Evolutionary conservation across 2,329 filamentous ascomycete genomes (phyloP).

Genomic region (Fusarium redolens): DNA sequence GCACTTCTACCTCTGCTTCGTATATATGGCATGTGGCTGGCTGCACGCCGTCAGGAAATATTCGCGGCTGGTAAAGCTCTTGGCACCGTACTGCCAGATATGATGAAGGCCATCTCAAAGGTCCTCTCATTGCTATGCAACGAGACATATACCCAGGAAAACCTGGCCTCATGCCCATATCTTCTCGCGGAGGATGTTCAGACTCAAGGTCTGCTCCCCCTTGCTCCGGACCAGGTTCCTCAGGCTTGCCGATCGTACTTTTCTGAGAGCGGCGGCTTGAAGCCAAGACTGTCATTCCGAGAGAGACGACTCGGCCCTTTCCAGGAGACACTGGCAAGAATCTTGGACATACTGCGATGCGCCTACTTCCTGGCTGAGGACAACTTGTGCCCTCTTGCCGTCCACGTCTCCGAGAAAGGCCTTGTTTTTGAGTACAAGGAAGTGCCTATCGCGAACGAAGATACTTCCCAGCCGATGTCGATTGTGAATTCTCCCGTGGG

Average conservation of each 20-base stretch:
- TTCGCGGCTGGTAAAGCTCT: conserved; percentile 59
- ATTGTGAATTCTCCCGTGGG: conserved; percentile 28
- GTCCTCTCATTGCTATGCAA: conserved; percentile 61
- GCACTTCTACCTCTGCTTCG: conserved; percentile 64
- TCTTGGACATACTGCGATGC: conserved; percentile 61
- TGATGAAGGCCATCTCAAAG: conserved; percentile 60
- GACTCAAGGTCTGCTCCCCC: conserved; percentile 57
- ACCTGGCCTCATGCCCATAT: conserved; percentile 58
- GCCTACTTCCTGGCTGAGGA: conserved; percentile 61
- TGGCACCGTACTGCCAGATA: conserved; percentile 57
- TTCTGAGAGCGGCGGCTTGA: conserved; percentile 50
- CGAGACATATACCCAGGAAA: conserved; percentile 55
- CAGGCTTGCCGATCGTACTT: conserved; percentile 55
- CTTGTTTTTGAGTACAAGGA: conserved; percentile 51
- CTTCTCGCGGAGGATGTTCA: conserved; percentile 64
- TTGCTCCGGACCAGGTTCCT: conserved; percentile 54
- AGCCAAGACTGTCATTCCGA: conserved; percentile 52
- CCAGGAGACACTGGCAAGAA: conserved; percentile 58
- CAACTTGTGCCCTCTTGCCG: conserved; percentile 52
- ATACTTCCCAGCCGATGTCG: conserved; percentile 21
- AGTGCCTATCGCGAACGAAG: not conserved
- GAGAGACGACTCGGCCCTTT: conserved; percentile 48
- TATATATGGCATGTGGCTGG: conserved; percentile 66
- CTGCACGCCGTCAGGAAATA: conserved; percentile 58
- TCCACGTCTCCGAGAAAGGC: conserved; percentile 42